These are phyloP conservation scores for Kwoniella dendrophila DNA, from an alignment of 768 basidiomycete species.

Conservation along the genomic window DNA sequence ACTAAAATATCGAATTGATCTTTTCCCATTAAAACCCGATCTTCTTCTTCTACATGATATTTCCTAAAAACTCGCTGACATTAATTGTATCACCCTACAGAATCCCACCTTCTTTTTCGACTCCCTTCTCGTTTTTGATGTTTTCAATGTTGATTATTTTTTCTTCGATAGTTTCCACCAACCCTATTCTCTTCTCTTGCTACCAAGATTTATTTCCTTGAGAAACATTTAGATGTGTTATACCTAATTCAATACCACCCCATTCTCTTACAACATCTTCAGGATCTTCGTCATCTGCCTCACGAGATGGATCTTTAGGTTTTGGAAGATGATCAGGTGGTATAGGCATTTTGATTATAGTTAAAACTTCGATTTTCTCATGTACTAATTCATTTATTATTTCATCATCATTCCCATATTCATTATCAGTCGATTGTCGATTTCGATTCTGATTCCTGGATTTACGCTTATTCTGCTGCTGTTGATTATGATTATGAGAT, in stretches of 20 bases:
- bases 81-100: no score
- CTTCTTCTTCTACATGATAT: no score
- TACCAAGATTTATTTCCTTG: not conserved
- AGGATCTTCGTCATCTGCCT: slow-evolving; percentile 23
- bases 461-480: no score
- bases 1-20: no score
- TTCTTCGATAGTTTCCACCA: no score
- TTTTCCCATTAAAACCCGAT: no score
- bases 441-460: no score
- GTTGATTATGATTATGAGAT: no score
- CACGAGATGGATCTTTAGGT: not conserved
- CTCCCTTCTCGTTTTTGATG: not conserved
- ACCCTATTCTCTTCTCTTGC: not conserved
- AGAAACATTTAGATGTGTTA: slow-evolving; percentile 3
- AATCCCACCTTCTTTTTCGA: not conserved
- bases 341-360: slow-evolving; percentile 44
- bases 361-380: slow-evolving; percentile 32
- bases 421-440: no score
- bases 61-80: no score
- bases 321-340: not conserved
- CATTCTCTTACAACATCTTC: slow-evolving; percentile 35
- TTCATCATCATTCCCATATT: slow-evolving; percentile 2
- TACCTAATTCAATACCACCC: slow-evolving; percentile 43
- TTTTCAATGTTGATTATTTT: no score
- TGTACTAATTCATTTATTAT: slow-evolving; percentile 32